These are phyloP conservation scores for Neonectria punicea DNA, from an alignment of 2,329 filamentous ascomycete species.

Conservation along the genomic window DNA sequence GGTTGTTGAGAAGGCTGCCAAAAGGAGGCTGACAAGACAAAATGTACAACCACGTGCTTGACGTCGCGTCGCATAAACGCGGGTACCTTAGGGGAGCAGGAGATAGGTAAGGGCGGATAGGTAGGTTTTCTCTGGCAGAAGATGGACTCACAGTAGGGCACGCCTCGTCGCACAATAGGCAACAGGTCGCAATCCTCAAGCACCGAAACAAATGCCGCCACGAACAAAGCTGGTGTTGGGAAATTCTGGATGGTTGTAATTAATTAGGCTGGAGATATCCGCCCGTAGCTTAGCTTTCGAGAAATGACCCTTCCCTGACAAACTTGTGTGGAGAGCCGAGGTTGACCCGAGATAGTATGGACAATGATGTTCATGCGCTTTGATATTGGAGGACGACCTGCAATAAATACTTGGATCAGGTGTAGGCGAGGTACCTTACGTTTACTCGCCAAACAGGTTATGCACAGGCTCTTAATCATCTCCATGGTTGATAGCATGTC, in stretches of 20 bases:
- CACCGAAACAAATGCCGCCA: constrained; percentile 4
- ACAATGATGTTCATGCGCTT: constrained; percentile 3
- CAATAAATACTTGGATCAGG: neutral
- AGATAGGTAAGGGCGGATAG: neutral
- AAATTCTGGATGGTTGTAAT: neutral
- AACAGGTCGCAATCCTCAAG: neutral
- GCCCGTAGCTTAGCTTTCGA: constrained; percentile 8
- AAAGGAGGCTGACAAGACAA: constrained; percentile 9
- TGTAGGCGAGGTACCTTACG: neutral
- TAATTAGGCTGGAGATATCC: constrained; percentile 15
- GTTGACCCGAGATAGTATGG: constrained; percentile 32
- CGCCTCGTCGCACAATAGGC: neutral
- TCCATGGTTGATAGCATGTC: neutral
- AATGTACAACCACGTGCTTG: constrained; percentile 4
- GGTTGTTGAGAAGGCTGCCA: neutral
- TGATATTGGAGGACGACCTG: neutral
- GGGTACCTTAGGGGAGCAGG: neutral
- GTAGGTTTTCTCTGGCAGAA: neutral
- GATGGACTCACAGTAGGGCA: constrained; percentile 11
- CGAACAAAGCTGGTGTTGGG: constrained; percentile 1
- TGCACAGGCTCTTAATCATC: neutral
- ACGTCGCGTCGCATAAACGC: constrained; percentile 27
- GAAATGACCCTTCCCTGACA: constrained; percentile 11
- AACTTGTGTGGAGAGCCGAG: constrained; percentile 32
- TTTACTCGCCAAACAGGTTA: neutral